Evolutionary conservation across 73 alveolate genomes (phyloP), one percentile per base, ranked within the genome.

Genomic region (Symbiodinium pilosum): DNA sequence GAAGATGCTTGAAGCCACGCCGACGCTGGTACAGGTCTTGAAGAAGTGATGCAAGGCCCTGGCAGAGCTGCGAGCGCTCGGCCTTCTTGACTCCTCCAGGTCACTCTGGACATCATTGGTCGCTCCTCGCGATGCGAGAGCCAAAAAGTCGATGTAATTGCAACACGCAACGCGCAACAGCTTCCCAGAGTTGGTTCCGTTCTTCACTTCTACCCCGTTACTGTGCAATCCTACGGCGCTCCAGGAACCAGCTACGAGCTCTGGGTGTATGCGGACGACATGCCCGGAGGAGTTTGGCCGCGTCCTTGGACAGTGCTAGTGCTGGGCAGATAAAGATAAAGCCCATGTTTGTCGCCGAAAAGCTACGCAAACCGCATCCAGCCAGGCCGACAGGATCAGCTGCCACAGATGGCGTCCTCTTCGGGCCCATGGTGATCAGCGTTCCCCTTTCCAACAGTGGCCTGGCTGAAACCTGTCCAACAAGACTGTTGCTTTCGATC

Each of bases 1-100:
- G 95, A 88, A 64, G 95, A 88, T 88, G 95, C 73, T 88, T 43
- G 95, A 88, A 69, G 95, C 69, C 39, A 7, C 36, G 11, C 39
- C 42, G 21, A 84, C 52, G 1, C 24, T 41, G 28, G 95, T 89
- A 26, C 95, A 89, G 75, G 95, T 89, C 41, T 84, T 89, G 73
- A 89, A 89, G 87, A 89, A 89, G 95, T 89, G 87, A 87, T 59
- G n/a, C n/a, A n/a, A n/a, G n/a, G n/a, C n/a, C n/a, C n/a, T n/a
- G n/a, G n/a, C n/a, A n/a, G n/a, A n/a, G n/a, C n/a, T n/a, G n/a
- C n/a, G n/a, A n/a, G n/a, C n/a, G n/a, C n/a, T n/a, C n/a, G 73
- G 34, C 30, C 18, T 54, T 12, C 73, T 16, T 0, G 26, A 30
- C 32, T 5, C 68, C 21, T 51, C 68, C 64, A 7, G 16, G 16